A percentile compares a stretch with the other conserved stretches of the same genome.
Conservation (phyloP, 768 basidiomycete species). For the Russula foetens region DNA sequence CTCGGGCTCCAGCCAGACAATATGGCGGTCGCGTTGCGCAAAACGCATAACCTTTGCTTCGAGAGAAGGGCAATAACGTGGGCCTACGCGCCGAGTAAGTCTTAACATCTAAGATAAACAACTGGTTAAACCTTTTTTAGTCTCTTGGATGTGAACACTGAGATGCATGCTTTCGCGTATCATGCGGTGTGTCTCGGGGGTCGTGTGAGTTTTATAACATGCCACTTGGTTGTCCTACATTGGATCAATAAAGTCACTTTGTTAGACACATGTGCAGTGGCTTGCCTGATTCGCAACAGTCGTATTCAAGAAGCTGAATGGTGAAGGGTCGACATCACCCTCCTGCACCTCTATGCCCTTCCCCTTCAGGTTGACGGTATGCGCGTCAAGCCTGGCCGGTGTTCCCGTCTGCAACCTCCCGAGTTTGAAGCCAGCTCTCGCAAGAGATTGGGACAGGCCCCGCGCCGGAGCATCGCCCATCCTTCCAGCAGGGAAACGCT, state of each 20-base stretch:
- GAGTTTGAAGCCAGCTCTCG: conserved; percentile 68
- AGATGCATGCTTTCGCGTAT: conserved; percentile 67
- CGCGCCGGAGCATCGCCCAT: conserved; percentile 62
- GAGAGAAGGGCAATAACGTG: conserved; percentile 86
- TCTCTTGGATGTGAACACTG: conserved; percentile 82
- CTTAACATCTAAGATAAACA: background rate
- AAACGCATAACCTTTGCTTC: conserved; percentile 84
- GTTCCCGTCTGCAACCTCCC: conserved; percentile 84
- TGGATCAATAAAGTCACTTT: background rate
- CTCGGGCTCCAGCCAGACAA: conserved; percentile 86
- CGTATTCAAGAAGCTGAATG: conserved; percentile 72
- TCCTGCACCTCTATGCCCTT: conserved; percentile 49
- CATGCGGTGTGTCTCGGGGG: conserved; percentile 62
- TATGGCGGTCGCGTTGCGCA: conserved; percentile 59
- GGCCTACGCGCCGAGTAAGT: conserved; percentile 40
- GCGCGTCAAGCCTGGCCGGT: conserved; percentile 67
- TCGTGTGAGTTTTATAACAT: conserved; percentile 71
- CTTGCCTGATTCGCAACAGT: conserved; percentile 60
- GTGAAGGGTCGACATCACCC: conserved; percentile 56
- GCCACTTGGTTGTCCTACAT: conserved; percentile 62
- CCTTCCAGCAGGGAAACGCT: conserved; percentile 70
- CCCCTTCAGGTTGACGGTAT: conserved; percentile 59
- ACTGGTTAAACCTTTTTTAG: conserved; percentile 61
- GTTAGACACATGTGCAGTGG: background rate
- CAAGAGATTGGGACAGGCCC: conserved; percentile 71